phyloP scores from a whole-genome alignment of 2,329 filamentous ascomycete genomes.

The Penicillium occitanis region DNA sequence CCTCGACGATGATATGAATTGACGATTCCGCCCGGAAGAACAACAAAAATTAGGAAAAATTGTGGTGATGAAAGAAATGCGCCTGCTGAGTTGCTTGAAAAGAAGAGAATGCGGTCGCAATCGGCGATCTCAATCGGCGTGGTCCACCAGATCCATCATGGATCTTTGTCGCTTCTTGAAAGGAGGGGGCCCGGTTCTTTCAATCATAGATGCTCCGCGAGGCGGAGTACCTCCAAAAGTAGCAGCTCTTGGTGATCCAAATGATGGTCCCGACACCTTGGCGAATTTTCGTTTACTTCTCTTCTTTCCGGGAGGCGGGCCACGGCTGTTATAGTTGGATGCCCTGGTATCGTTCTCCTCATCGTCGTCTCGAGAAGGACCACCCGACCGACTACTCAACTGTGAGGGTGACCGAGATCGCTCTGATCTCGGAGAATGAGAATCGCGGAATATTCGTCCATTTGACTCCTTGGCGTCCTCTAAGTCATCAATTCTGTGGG shows the following conservation, averaged over 20 bases:
- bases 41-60: background rate
- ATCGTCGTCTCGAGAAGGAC: background rate
- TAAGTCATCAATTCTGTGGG: background rate
- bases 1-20: background rate
- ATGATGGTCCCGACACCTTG: background rate
- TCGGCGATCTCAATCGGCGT: background rate
- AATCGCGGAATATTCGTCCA: background rate
- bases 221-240: background rate
- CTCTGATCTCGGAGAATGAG: background rate
- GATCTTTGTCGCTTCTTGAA: conserved; percentile 13
- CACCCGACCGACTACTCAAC: background rate
- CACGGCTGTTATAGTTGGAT: background rate
- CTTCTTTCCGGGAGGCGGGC: conserved; percentile 2
- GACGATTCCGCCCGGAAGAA: background rate
- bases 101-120: background rate
- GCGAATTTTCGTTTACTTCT: conserved; percentile 16
- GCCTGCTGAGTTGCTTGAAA: background rate
- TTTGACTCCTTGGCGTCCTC: background rate
- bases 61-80: background rate
- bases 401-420: conserved; percentile 2
- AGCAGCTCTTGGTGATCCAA: background rate
- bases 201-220: conserved; percentile 3
- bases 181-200: conserved; percentile 1
- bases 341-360: background rate
- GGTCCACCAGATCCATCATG: conserved; percentile 5